Evolutionary conservation across 176 grass and related monocot species (phyloP), one percentile per base, ranked within the genome.

Genomic region (maize (Zea mays)): DNA sequence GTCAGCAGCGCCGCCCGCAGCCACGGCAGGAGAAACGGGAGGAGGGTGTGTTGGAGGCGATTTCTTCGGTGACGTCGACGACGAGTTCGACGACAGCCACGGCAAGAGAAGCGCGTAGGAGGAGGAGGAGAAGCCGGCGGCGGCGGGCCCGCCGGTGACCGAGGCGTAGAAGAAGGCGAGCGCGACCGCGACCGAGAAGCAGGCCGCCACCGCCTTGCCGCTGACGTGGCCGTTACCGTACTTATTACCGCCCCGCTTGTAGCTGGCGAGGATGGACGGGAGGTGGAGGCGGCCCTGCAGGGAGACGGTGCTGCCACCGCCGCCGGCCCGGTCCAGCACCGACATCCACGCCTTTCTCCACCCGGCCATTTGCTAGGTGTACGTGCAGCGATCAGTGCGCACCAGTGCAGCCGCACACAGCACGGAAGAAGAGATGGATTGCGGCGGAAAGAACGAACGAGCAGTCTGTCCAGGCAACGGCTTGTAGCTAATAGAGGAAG

Each of bases 261-360:
- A 42, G 52, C 7, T 15, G 79, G 35, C 27, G 16, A 78, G 80
- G 69, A 62, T 69, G 0, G 75, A 60, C 34, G 42, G 50, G 43
- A 75, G 46, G 15, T 79, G 69, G 69, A 74, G 62, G 16, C 65
- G 56, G 41, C 51, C 62, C 41, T 86, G 63, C 60, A 87, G 74
- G 13, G 80, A 74, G 11, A 69, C 68, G 20, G 6, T 51, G 80
- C 79, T 72, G 4, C 74, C 49, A 2, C 75, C 10, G 16, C 48
- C 67, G 42, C 11, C 70, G 16, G 55, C 27, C 4, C 70, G 62
- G 45, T 69, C 86, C 37, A 74, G 69, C 54, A 48, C 55, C n/a
- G 86, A 74, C 27, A 79, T 54, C 54, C 62, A 69, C 69, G 69
- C 86, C 44, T 88, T 88, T 75, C 75, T 88, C 81, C 81, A 83